Percentiles rank a stretch among this genome's conserved stretches.
phyloP scores from a whole-genome alignment of 2,329 filamentous ascomycete species.

The Teratosphaeriaceae sp. region DNA sequence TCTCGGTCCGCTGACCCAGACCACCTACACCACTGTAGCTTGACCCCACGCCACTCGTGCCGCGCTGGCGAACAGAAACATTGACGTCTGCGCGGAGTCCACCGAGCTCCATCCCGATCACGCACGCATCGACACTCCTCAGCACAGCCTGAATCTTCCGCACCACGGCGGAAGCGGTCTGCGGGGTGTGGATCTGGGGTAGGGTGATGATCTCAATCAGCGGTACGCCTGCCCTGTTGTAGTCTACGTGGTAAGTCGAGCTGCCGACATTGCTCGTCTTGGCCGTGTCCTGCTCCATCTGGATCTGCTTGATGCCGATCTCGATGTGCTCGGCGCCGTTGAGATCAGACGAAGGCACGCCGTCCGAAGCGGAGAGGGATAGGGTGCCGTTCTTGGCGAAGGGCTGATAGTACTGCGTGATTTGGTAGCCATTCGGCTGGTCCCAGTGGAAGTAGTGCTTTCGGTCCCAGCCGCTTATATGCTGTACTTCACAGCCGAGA shows the following conservation, averaged over 20 bases:
- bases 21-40: constrained; percentile 53
- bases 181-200: constrained; percentile 79
- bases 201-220: constrained; percentile 93
- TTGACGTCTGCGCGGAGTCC: constrained; percentile 92
- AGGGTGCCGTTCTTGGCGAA: constrained; percentile 65
- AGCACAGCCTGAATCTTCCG: constrained; percentile 81
- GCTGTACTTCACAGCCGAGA: constrained; percentile 71
- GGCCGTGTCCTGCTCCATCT: constrained; percentile 96
- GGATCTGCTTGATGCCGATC: constrained; percentile 85
- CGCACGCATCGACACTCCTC: constrained; percentile 74
- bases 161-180: constrained; percentile 81
- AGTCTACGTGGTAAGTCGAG: constrained; percentile 73
- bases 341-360: constrained; percentile 67
- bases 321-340: constrained; percentile 58
- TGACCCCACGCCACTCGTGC: constrained; percentile 28
- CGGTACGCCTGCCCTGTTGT: constrained; percentile 86
- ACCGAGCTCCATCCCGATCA: constrained; percentile 87
- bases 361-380: constrained; percentile 66
- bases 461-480: constrained; percentile 76
- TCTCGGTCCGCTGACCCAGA: constrained; percentile 85
- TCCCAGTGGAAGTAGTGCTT: constrained; percentile 99
- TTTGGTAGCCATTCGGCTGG: constrained; percentile 92
- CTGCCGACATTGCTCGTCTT: constrained; percentile 79
- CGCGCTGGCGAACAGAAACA: constrained; percentile 68
- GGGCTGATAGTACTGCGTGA: constrained; percentile 84